Evolutionary conservation across 2,329 filamentous ascomycete species (phyloP).

Genomic region (Aspergillus tamarii): DNA sequence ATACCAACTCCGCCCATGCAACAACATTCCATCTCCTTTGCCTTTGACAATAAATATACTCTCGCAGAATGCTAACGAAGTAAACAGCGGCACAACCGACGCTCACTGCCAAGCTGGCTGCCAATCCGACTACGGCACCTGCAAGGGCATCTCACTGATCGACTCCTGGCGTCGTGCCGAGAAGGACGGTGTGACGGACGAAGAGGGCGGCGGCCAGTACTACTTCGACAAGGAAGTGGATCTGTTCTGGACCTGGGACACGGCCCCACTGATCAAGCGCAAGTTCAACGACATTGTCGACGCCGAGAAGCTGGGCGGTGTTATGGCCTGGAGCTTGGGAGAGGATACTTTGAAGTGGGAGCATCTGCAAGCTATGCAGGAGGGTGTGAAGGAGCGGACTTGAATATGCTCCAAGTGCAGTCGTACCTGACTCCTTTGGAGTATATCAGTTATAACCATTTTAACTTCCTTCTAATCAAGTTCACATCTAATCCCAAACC

Average conservation of each 20-base stretch:
- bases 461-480: too few relatives aligned
- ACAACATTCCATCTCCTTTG: not conserved
- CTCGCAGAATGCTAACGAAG: constrained; percentile 15
- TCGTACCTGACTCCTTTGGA: too few relatives aligned
- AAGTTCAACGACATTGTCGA: constrained; percentile 67
- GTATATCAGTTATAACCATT: too few relatives aligned
- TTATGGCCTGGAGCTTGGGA: constrained; percentile 76
- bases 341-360: constrained; percentile 60
- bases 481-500: not conserved
- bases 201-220: constrained; percentile 64
- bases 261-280: constrained; percentile 58
- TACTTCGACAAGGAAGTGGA: constrained; percentile 64
- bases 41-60: not conserved
- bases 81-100: constrained; percentile 34
- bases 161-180: constrained; percentile 62
- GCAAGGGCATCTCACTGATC: constrained; percentile 54
- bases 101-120: constrained; percentile 39
- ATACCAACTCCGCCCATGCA: too few relatives aligned
- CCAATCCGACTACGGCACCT: constrained; percentile 43
- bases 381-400: constrained; percentile 27
- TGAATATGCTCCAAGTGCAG: not conserved
- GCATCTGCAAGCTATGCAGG: constrained; percentile 50
- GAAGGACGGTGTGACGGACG: constrained; percentile 59
- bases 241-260: constrained; percentile 77
- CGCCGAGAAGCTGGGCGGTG: constrained; percentile 63